Conservation (phyloP, 345 rosid genomes). For the Gossypium raimondii region DNA sequence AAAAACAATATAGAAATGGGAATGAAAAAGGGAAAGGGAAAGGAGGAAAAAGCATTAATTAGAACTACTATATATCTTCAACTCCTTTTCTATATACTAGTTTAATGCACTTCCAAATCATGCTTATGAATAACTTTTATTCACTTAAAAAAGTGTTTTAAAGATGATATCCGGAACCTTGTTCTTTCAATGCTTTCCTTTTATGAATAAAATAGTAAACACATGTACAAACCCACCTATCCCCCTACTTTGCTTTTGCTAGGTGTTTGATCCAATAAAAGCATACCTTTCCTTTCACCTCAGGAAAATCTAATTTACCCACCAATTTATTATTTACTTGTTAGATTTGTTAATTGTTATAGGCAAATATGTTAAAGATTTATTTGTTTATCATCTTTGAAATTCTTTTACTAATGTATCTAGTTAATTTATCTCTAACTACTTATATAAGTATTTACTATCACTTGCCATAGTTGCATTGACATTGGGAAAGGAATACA, state of each 20-base stretch:
- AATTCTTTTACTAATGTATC: too few species aligned
- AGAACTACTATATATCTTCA: not conserved
- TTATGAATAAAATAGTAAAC: constrained; percentile 6
- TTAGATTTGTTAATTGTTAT: too few species aligned
- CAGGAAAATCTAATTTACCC: constrained; percentile 7
- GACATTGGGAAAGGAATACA: constrained; percentile 13
- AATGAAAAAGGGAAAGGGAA: not conserved
- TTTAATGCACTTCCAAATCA: constrained; percentile 12
- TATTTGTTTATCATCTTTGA: too few species aligned
- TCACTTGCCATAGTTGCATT: not conserved
- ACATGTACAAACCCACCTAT: not conserved
- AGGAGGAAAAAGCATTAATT: not conserved
- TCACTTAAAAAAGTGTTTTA: constrained; percentile 12
- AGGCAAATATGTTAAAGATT: too few species aligned
- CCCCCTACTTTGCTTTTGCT: constrained; percentile 1
- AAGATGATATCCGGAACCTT: constrained; percentile 26
- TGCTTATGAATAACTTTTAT: constrained; percentile 19
- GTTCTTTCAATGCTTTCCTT: constrained; percentile 26
- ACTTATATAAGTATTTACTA: not conserved
- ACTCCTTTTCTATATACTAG: constrained; percentile 1
- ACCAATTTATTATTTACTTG: not conserved
- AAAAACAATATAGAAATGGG: not conserved
- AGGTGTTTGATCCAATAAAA: constrained; percentile 31
- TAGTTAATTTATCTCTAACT: too few species aligned
- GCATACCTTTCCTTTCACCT: constrained; percentile 26